These are phyloP conservation scores for Penicillium sp. DNA, from an alignment of 2,329 filamentous ascomycete species.

Conservation along the genomic window DNA sequence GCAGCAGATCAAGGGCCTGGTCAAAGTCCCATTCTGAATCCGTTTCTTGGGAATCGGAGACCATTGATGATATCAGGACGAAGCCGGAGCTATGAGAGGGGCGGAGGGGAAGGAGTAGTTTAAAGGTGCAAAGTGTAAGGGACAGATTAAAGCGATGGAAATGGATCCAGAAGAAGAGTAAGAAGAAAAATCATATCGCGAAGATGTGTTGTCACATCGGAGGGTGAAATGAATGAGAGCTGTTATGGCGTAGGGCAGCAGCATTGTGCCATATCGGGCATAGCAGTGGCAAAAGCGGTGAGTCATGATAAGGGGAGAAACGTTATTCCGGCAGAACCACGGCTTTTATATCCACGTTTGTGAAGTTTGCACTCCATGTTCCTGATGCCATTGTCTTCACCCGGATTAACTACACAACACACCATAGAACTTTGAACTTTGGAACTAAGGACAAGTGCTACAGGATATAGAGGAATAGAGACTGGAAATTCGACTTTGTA, in stretches of 20 bases:
- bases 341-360: not conserved
- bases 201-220: not conserved
- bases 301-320: not conserved
- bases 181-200: not conserved
- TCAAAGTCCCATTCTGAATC: constrained; percentile 47
- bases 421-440: no score
- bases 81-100: not conserved
- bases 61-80: constrained; percentile 28
- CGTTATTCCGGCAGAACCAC: not conserved
- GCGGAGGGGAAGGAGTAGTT: not conserved
- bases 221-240: not conserved
- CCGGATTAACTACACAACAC: no score
- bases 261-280: not conserved
- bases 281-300: not conserved
- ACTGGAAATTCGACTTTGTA: not conserved
- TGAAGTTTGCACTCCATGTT: not conserved
- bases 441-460: no score
- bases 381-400: not conserved
- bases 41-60: constrained; percentile 21
- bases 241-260: not conserved
- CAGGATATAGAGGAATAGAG: no score
- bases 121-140: not conserved
- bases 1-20: constrained; percentile 46
- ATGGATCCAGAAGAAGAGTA: not conserved
- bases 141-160: not conserved